Evolutionary conservation across 768 basidiomycete species (phyloP), one percentile per base, ranked within the genome.

Genomic region (Lactarius sanguifluus): DNA sequence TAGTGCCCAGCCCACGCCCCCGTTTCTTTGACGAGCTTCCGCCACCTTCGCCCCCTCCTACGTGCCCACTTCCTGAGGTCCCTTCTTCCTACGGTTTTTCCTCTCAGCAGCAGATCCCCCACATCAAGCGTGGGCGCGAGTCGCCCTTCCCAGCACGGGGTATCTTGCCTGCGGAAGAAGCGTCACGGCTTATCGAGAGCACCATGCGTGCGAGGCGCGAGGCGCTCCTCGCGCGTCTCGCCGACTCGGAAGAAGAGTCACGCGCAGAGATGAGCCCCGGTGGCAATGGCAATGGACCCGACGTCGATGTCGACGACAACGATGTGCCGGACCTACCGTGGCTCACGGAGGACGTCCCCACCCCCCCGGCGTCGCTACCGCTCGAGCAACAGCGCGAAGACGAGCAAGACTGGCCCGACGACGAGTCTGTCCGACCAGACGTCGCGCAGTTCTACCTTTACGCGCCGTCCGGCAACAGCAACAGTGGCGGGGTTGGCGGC

Each of bases 91-190:
- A n/a, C 10, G 56, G 62, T 10, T 61, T 65, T 3, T 69, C 66
- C 59, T 25, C 67, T 16, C 72, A 72, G 38, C 72, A 72, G 32
- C 60, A 59, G 8, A 54, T 63, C 1, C 62, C 66, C 16, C 4
- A 47, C 6, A 59, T 63, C 34, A 79, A 79, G 65, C 77, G 85
- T 18, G 85, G 85, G 15, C 78, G 79, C 45, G 80, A 83, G 70
- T 69, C 78, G 16, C 83, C 85, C 0, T 85, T 86, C 75, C 85
- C 85, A 28, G 60, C 78, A n/a, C 75, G 74, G 12, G 82, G 83
- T 23, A 67, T 82, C n/a, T 64, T 77, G 7, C 73, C 65, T 58
- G 74, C 58, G 41, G 68, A 62, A 62, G 71, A 70, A 38, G 70
- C 71, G 32, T 62, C 70, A 7, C 60, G 64, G 52, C 69, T 71